Conservation (phyloP, 371 early-diverging fungal species). For the Mucor sp. region DNA sequence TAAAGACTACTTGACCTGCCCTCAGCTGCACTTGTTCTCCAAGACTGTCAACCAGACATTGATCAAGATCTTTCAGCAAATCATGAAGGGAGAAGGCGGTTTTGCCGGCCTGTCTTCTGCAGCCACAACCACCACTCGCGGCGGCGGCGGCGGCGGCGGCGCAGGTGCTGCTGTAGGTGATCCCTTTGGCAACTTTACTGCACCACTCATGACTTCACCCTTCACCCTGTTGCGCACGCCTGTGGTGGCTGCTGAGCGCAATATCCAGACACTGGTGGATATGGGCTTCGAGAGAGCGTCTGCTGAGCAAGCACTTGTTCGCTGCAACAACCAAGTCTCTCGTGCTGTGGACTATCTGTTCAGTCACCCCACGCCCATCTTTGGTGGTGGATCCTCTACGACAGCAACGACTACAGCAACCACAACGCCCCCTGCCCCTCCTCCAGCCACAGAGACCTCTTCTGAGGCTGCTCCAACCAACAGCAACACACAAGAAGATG, state of each 20-base stretch:
- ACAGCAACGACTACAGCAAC: conserved; percentile 13
- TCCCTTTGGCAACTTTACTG: conserved; percentile 26
- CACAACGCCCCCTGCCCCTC: conserved; percentile 8
- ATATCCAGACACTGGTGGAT: conserved; percentile 75
- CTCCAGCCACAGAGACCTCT: background rate
- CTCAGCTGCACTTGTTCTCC: conserved; percentile 46
- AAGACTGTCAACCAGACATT: conserved; percentile 53
- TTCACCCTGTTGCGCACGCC: conserved; percentile 41
- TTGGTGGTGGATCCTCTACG: conserved; percentile 17
- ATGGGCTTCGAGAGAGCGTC: conserved; percentile 92
- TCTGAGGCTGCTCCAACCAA: background rate
- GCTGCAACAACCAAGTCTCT: conserved; percentile 79
- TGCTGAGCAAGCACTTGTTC: conserved; percentile 79
- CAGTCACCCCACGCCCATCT: conserved; percentile 68
- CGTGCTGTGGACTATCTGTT: conserved; percentile 91
- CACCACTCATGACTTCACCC: conserved; percentile 36
- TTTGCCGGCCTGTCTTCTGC: conserved; percentile 3
- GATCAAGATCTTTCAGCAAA: conserved; percentile 60
- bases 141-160: too few species aligned
- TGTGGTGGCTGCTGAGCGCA: conserved; percentile 57
- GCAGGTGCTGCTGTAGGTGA: conserved; percentile 7
- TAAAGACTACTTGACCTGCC: conserved; percentile 45
- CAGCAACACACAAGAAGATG: conserved; percentile 5
- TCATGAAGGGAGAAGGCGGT: conserved; percentile 73
- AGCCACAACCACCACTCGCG: conserved; percentile 13